A percentile compares a stretch with the other conserved stretches of the same genome.
phyloP scores from a whole-genome alignment of 2,329 filamentous ascomycete species.

The Chalara sp. region DNA sequence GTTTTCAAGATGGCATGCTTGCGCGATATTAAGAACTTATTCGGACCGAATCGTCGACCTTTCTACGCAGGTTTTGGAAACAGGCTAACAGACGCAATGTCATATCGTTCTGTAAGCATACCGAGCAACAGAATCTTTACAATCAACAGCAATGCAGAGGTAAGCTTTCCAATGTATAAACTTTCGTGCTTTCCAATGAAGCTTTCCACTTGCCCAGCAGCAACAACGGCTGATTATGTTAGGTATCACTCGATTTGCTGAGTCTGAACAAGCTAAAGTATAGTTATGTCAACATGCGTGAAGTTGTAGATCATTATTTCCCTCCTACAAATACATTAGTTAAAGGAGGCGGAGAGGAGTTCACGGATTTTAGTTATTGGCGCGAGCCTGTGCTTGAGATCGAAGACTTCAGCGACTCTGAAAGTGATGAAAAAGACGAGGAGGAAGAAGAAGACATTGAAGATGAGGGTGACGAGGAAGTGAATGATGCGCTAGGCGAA shows the following conservation, averaged over 20 bases:
- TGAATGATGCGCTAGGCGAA: slow-evolving; percentile 45
- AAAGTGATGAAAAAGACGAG: slow-evolving; percentile 50
- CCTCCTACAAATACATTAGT: slow-evolving; percentile 83
- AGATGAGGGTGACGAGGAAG: slow-evolving; percentile 42
- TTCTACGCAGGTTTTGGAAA: slow-evolving; percentile 99
- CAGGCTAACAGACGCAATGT: slow-evolving; percentile 89
- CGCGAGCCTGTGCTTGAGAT: slow-evolving; percentile 76
- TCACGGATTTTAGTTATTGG: slow-evolving; percentile 97
- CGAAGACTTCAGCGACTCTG: slow-evolving; percentile 83
- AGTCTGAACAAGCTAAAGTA: slow-evolving; percentile 93
- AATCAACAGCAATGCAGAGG: slow-evolving; percentile 93
- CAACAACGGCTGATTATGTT: neutral
- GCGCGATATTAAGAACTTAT: slow-evolving; percentile 86
- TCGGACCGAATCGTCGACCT: slow-evolving; percentile 67
- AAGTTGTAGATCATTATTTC: slow-evolving; percentile 97
- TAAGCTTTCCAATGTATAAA: neutral
- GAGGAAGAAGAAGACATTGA: slow-evolving; percentile 42
- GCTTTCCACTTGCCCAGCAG: neutral
- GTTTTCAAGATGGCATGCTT: slow-evolving; percentile 99
- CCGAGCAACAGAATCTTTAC: slow-evolving; percentile 93
- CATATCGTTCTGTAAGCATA: slow-evolving; percentile 93
- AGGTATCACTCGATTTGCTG: slow-evolving; percentile 78
- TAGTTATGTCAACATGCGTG: slow-evolving; percentile 93
- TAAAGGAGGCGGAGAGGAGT: slow-evolving; percentile 85
- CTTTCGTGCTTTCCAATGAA: neutral